Base-by-base conservation (phyloP, 2,329 filamentous ascomycete species). In the Myriosclerotinia duriaeana region DNA sequence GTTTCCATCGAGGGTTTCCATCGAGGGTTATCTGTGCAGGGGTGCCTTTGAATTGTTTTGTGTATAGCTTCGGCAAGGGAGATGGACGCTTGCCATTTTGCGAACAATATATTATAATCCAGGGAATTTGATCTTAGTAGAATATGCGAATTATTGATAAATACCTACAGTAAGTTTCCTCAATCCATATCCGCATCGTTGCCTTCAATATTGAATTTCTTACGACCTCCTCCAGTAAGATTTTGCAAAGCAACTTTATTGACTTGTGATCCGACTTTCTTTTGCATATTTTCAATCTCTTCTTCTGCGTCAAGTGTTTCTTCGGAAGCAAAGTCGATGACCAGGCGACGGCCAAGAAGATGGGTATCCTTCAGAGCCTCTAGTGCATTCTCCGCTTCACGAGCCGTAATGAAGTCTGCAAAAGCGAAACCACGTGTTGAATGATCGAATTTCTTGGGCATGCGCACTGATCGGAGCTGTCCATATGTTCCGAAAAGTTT, bases 201-300 rank as follows among this genome's bases (percentile, higher is more conserved):
- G 82, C 80, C 83, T 79, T 83, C 90, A 81, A 96, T 89, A 80
- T 89, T 93, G 81, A 98, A 93, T 83, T 92, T 96, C 79, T 89
- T 93, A 75, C 93, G 87, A 74, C 90, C 91, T 76, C 86, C 86
- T 74, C 90, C 91, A 70, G 90, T 94, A 76, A 98, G 88, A 78
- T 92, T 89, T 80, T 96, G 92, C 75, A 97, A 82, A 73, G 91
- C 91, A 75, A 98, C 90, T 80, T 93, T 95, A 81, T 96, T 91
- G 78, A 91, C 87, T 80, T 98, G 94, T 68, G 89, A 87, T 69
- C 91, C 91, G 76, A 96, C 90, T 84, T 97, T 99, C 84, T 91
- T 91, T 80, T 96, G 92, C 90, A 99, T 97, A 81, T 92, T 94
- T 77, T 91, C 89, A 76, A 99, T 95, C 80, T 98, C 93, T 79